phyloP scores from a whole-genome alignment of 2,329 filamentous ascomycete genomes.

The Xylogone sp. region DNA sequence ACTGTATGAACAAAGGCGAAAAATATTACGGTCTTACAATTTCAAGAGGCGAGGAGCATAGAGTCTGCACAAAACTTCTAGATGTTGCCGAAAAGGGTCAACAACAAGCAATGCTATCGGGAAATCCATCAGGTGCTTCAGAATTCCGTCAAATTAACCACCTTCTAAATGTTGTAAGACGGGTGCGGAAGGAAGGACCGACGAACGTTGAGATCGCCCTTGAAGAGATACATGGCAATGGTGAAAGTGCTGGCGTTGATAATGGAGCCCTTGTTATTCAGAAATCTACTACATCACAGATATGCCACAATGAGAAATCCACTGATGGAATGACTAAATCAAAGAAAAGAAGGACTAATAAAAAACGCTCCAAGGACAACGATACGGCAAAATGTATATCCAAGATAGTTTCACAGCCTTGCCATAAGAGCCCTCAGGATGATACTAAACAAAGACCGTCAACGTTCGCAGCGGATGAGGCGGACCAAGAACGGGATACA shows the following conservation, averaged over 20 bases:
- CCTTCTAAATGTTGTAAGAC: not conserved
- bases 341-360: not conserved
- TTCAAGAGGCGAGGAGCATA: not conserved
- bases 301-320: not conserved
- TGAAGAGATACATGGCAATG: not conserved
- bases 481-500: no score
- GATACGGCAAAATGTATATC: not conserved
- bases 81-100: not conserved
- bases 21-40: not conserved
- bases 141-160: not conserved
- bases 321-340: not conserved
- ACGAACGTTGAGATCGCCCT: not conserved
- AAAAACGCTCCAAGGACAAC: not conserved
- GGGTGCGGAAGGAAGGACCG: not conserved
- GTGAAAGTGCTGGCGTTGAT: not conserved
- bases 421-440: not conserved
- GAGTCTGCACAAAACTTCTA: not conserved
- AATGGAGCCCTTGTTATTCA: not conserved
- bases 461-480: not conserved
- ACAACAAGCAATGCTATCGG: not conserved
- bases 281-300: not conserved
- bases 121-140: not conserved
- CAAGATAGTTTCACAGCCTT: not conserved
- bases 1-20: not conserved
- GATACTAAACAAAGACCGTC: slow-evolving; percentile 1